Evolutionary conservation across 805 yeast genomes (phyloP), one percentile per base, ranked within the genome.

Genomic region (Lipomyces orientalis): DNA sequence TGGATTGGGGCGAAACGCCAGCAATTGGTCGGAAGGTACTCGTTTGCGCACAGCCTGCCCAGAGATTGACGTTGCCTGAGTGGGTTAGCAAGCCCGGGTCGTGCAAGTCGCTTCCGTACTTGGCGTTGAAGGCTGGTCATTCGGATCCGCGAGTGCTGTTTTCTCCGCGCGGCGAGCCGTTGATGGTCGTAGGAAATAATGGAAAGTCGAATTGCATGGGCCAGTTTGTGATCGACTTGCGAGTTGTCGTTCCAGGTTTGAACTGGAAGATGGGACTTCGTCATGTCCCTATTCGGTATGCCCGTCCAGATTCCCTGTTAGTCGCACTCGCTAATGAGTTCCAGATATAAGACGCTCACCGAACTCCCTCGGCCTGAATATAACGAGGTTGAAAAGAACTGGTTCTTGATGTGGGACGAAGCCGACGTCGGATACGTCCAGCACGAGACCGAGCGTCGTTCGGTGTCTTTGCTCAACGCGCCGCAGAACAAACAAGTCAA

Each of bases 111-210:
- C 10, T 35, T 33, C 57, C 64, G 29, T 60, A 31, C 35, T 25
- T 67, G 59, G 2, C 58, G 19, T n/a, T 61, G 49, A 10, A 12
- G 25, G 65, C 46, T 19, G 70, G 70, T 16, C 65, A 60, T 37
- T 10, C 62, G 25, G 71, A 68, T 31, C 71, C 71, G 7, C 64
- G 71, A 14, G 61, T 66, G n/a, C 57, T 67, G 46, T 51, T 62
- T n/a, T 65, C 66, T 29, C 70, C 69, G 25, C 55, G n/a, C n/a
- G 71, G 71, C 19, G 71, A 68, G 54, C 71, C 71, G 25, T 56
- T 68, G n/a, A 68, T 68, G 71, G 56, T 62, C 14, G 67, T 63
- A n/a, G 71, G 71, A 19, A 62, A 70, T 25, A 68, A 68, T 49
- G 69, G 69, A 16, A n/a, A 25, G 4, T 46, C 33, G 14, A 68